phyloP scores from a whole-genome alignment of 208 protist genomes.

The Angomonas desouzai region DNA sequence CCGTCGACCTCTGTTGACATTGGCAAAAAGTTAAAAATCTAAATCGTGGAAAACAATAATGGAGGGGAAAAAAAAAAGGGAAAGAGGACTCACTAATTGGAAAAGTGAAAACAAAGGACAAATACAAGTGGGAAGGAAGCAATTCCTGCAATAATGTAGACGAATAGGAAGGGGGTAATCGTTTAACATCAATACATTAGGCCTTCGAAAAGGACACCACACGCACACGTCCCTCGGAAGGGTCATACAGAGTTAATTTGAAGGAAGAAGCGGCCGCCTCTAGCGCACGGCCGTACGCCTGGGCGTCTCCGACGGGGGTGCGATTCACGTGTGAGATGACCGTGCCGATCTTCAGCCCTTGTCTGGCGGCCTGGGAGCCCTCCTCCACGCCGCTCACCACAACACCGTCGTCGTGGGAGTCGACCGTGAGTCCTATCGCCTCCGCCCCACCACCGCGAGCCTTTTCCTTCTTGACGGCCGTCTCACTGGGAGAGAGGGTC shows the following conservation, averaged over 20 bases:
- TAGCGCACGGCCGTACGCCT: slow-evolving; percentile 29
- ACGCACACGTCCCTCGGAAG: slow-evolving; percentile 29
- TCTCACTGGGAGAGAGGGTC: not conserved
- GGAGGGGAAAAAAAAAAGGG: not conserved
- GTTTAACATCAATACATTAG: slow-evolving; percentile 10
- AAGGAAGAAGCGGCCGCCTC: slow-evolving; percentile 15
- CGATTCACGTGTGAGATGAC: slow-evolving; percentile 54
- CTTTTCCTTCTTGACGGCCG: not conserved
- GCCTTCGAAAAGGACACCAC: slow-evolving; percentile 26
- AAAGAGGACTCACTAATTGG: not conserved
- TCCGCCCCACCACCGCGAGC: not conserved
- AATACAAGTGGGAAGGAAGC: too few species aligned
- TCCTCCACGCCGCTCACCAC: slow-evolving; percentile 25
- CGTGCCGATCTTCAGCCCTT: slow-evolving; percentile 23
- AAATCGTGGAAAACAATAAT: too few species aligned
- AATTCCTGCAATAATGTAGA: too few species aligned
- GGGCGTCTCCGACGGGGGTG: slow-evolving; percentile 21
- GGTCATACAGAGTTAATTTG: slow-evolving; percentile 56
- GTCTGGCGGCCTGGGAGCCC: slow-evolving; percentile 24
- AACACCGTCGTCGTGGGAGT: slow-evolving; percentile 29
- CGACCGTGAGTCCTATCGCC: not conserved
- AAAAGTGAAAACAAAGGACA: too few species aligned
- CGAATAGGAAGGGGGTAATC: too few species aligned
- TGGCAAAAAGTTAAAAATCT: too few species aligned
- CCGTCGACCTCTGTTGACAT: not conserved